phyloP scores from a whole-genome alignment of 306 rosid genomes.

The Lablab purpureus region DNA sequence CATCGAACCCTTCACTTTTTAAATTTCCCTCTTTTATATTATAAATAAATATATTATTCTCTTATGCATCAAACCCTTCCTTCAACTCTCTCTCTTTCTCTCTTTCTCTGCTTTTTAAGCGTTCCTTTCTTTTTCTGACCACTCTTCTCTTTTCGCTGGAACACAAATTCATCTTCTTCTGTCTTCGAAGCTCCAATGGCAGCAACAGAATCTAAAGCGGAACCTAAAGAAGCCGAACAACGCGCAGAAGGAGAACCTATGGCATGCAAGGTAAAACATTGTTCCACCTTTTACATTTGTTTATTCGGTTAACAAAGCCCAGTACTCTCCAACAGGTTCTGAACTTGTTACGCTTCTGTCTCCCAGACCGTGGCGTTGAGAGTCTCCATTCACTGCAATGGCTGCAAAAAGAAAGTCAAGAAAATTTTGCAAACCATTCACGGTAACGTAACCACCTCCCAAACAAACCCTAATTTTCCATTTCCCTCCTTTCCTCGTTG shows the following conservation, averaged over 20 bases:
- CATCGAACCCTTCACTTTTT: constrained; percentile 29
- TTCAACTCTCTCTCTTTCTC: no score
- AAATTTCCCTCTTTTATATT: background rate
- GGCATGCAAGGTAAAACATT: constrained; percentile 61
- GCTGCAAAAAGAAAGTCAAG: constrained; percentile 73
- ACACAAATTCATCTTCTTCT: constrained; percentile 20
- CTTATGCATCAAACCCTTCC: constrained; percentile 17
- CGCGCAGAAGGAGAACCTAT: constrained; percentile 45
- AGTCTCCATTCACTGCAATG: constrained; percentile 85
- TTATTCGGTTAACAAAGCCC: constrained; percentile 4
- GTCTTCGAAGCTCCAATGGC: constrained; percentile 63
- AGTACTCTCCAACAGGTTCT: constrained; percentile 15
- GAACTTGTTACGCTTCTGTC: constrained; percentile 26
- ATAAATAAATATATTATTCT: constrained; percentile 14
- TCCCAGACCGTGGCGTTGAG: constrained; percentile 67
- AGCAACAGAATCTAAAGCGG: constrained; percentile 52
- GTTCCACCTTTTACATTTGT: background rate
- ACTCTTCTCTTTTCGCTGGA: constrained; percentile 36
- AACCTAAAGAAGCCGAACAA: constrained; percentile 54
- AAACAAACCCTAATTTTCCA: background rate
- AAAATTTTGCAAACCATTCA: constrained; percentile 62
- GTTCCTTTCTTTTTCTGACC: constrained; percentile 30
- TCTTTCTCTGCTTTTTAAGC: constrained; percentile 44
- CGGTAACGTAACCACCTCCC: constrained; percentile 51
- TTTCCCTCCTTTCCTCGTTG: background rate